These are phyloP conservation scores for Sclerotinia spermophila DNA, from an alignment of 2,329 filamentous ascomycete species.

Conservation along the genomic window DNA sequence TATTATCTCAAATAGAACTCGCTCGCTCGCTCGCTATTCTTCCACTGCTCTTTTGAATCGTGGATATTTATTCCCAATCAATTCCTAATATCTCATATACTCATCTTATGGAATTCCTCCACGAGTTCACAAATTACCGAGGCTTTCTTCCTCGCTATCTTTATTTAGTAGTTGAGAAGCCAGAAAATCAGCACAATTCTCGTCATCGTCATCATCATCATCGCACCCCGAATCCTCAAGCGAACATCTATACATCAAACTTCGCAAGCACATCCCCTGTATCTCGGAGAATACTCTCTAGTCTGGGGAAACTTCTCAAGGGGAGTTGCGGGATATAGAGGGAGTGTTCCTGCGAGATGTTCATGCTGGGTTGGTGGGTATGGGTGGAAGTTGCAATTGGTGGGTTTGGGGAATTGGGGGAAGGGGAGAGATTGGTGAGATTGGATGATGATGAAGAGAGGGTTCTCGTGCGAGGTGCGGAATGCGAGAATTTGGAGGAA, in stretches of 20 bases:
- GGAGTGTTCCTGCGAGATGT: neutral
- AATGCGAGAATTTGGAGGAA: neutral
- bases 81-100: neutral
- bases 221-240: neutral
- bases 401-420: too few relatives aligned
- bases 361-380: neutral
- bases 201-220: neutral
- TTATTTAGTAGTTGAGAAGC: neutral
- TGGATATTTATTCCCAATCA: neutral
- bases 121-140: neutral
- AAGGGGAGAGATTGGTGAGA: too few relatives aligned
- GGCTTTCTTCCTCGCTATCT: neutral
- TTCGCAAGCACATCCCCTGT: neutral
- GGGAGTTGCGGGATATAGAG: too few relatives aligned
- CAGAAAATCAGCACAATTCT: neutral
- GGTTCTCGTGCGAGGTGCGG: neutral
- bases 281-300: neutral
- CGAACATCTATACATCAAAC: too few relatives aligned
- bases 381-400: neutral
- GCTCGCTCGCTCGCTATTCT: too few relatives aligned
- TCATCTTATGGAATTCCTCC: neutral
- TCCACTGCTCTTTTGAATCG: too few relatives aligned
- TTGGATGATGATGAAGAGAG: too few relatives aligned
- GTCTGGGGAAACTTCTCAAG: neutral
- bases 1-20: too few relatives aligned